These are phyloP conservation scores for Nannochloris sp. DNA, from an alignment of 139 green algal species.

Conservation along the genomic window DNA sequence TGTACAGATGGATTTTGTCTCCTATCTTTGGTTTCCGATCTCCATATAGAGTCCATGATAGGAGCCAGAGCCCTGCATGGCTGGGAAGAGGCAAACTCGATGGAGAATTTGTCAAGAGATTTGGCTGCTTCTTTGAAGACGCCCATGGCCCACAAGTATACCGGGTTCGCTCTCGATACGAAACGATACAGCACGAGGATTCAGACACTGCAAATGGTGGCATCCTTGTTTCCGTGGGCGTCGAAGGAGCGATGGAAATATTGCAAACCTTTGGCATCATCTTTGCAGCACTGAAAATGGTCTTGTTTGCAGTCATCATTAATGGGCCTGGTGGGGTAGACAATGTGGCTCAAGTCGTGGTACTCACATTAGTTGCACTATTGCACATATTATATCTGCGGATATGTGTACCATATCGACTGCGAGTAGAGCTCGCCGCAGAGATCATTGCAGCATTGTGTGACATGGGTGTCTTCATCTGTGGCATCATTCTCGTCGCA, in stretches of 20 bases:
- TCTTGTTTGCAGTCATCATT: slow-evolving; percentile 28
- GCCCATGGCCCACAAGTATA: slow-evolving; percentile 22
- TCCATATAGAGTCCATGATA: not conserved
- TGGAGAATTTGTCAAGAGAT: slow-evolving; percentile 24
- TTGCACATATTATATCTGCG: slow-evolving; percentile 30
- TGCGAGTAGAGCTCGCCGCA: slow-evolving; percentile 24
- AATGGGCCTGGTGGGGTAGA: slow-evolving; percentile 21
- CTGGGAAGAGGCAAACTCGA: slow-evolving; percentile 21
- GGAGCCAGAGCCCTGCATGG: slow-evolving; percentile 7
- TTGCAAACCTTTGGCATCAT: slow-evolving; percentile 31
- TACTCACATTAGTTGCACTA: slow-evolving; percentile 24
- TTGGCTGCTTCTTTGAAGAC: slow-evolving; percentile 28
- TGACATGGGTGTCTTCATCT: slow-evolving; percentile 28
- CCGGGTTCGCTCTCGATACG: slow-evolving; percentile 12
- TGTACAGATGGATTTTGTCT: slow-evolving; percentile 14
- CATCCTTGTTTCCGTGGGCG: slow-evolving; percentile 14
- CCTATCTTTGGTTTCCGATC: slow-evolving; percentile 24
- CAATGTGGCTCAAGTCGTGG: slow-evolving; percentile 22
- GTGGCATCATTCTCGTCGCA: slow-evolving; percentile 29
- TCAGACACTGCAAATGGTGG: slow-evolving; percentile 1
- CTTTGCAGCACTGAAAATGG: slow-evolving; percentile 22
- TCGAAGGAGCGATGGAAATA: slow-evolving; percentile 13
- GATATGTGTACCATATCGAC: slow-evolving; percentile 23
- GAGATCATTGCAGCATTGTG: slow-evolving; percentile 20
- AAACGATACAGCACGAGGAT: slow-evolving; percentile 4